Conservation (phyloP, 75 land plant species). For the Chamaecyparis obtusa region DNA sequence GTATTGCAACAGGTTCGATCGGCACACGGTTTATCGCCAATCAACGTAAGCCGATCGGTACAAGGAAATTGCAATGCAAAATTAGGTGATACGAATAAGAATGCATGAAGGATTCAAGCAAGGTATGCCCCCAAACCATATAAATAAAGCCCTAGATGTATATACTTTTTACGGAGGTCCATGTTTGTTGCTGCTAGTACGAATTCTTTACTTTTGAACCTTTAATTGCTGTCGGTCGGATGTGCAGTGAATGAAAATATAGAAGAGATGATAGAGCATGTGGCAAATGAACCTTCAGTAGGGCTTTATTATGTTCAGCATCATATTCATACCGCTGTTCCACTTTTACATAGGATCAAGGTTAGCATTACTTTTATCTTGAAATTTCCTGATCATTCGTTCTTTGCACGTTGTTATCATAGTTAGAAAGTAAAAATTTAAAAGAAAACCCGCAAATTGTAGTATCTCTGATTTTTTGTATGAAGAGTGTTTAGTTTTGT, state of each 20-base stretch:
- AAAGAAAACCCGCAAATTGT: not conserved
- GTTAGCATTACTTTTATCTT: slow-evolving; percentile 11
- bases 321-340: slow-evolving; percentile 55
- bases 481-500: not conserved
- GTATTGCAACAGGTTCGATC: not conserved
- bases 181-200: not conserved
- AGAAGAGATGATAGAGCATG: slow-evolving; percentile 34
- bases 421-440: not conserved
- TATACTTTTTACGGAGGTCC: not conserved
- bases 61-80: not conserved
- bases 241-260: slow-evolving; percentile 40
- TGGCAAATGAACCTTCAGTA: slow-evolving; percentile 49
- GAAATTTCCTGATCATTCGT: not conserved
- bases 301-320: slow-evolving; percentile 55
- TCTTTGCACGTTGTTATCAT: not conserved
- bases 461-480: not conserved
- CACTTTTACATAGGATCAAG: slow-evolving; percentile 33
- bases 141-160: no score
- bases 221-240: not conserved
- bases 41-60: not conserved
- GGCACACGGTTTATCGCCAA: not conserved
- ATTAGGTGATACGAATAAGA: not conserved
- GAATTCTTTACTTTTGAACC: not conserved
- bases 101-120: not conserved
- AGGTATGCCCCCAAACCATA: not conserved